These are phyloP conservation scores for Arxiozyma slooffiae DNA, from an alignment of 1,139 yeast species.

Conservation along the genomic window DNA sequence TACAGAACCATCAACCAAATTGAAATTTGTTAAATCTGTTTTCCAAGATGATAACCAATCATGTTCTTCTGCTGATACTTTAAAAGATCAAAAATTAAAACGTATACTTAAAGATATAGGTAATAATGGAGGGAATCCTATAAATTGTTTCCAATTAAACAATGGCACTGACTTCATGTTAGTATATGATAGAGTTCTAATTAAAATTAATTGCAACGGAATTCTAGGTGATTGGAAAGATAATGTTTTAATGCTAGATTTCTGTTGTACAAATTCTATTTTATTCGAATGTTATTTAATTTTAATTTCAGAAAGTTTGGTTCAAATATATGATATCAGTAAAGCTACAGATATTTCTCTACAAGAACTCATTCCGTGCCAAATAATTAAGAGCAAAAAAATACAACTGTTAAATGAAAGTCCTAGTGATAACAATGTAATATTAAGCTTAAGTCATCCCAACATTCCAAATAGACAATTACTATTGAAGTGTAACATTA, in stretches of 20 bases:
- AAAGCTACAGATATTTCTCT: slow-evolving; percentile 27
- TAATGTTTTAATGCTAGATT: slow-evolving; percentile 51
- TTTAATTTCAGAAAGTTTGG: slow-evolving; percentile 54
- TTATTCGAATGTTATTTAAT: slow-evolving; percentile 52
- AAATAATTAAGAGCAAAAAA: slow-evolving; percentile 66
- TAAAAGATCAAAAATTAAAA: slow-evolving; percentile 10
- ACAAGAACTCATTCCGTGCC: slow-evolving; percentile 41
- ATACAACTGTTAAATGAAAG: slow-evolving; percentile 39
- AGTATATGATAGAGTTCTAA: slow-evolving; percentile 65
- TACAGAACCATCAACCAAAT: slow-evolving; percentile 20
- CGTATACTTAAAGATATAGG: slow-evolving; percentile 27
- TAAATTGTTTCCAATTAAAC: slow-evolving; percentile 48
- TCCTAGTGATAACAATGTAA: slow-evolving; percentile 36
- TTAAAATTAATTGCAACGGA: slow-evolving; percentile 61
- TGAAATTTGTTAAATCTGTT: slow-evolving; percentile 25
- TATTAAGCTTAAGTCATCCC: slow-evolving; percentile 64
- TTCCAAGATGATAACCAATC: slow-evolving; percentile 29
- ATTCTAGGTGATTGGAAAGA: slow-evolving; percentile 41
- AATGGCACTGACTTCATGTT: slow-evolving; percentile 47
- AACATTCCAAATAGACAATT: slow-evolving; percentile 54
- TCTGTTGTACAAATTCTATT: slow-evolving; percentile 49
- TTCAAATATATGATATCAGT: slow-evolving; percentile 54
- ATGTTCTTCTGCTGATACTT: slow-evolving; percentile 29
- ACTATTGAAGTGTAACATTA: slow-evolving; percentile 28
- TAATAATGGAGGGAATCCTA: slow-evolving; percentile 38